Percentiles rank a stretch among this genome's conserved stretches.
These are phyloP conservation scores for Penicillium sp. DNA, from an alignment of 2,329 filamentous ascomycete species.

Conservation along the genomic window DNA sequence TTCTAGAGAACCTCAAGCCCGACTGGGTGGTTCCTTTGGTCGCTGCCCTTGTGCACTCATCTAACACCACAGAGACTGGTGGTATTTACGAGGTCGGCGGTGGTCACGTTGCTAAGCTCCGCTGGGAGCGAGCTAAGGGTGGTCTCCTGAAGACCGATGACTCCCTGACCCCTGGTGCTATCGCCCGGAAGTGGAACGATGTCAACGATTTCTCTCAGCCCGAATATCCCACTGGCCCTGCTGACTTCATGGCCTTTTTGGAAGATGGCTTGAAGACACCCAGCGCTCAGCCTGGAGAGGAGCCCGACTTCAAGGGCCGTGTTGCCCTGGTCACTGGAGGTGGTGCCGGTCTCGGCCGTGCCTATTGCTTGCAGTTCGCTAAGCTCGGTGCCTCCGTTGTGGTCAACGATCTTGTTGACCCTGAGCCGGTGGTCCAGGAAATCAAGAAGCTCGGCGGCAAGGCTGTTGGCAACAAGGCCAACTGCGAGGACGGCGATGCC, in stretches of 20 bases:
- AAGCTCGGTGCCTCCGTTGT: constrained; percentile 82
- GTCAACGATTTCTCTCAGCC: constrained; percentile 82
- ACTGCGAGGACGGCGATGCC: constrained; percentile 84
- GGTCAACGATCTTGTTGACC: constrained; percentile 93
- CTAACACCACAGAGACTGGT: constrained; percentile 77
- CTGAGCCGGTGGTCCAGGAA: constrained; percentile 85
- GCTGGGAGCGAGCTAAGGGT: constrained; percentile 92
- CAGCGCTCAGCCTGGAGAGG: constrained; percentile 68
- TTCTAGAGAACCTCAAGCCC: constrained; percentile 79
- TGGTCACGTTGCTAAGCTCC: constrained; percentile 85
- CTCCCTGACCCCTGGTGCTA: constrained; percentile 79
- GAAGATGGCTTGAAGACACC: constrained; percentile 78
- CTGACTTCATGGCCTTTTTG: constrained; percentile 82
- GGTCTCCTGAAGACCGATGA: constrained; percentile 85
- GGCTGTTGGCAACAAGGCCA: constrained; percentile 89
- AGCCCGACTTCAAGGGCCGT: constrained; percentile 76
- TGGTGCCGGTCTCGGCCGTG: constrained; percentile 85
- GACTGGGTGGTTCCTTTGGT: constrained; percentile 95
- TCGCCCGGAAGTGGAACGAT: constrained; percentile 85
- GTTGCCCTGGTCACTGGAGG: constrained; percentile 86
- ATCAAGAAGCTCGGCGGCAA: constrained; percentile 87
- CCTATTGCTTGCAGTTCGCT: constrained; percentile 83
- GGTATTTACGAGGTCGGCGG: constrained; percentile 91
- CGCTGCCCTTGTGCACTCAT: constrained; percentile 80
- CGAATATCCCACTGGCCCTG: constrained; percentile 77